Base-by-base conservation (phyloP, 106 monocot species). In the Hemerocallis citrina region DNA sequence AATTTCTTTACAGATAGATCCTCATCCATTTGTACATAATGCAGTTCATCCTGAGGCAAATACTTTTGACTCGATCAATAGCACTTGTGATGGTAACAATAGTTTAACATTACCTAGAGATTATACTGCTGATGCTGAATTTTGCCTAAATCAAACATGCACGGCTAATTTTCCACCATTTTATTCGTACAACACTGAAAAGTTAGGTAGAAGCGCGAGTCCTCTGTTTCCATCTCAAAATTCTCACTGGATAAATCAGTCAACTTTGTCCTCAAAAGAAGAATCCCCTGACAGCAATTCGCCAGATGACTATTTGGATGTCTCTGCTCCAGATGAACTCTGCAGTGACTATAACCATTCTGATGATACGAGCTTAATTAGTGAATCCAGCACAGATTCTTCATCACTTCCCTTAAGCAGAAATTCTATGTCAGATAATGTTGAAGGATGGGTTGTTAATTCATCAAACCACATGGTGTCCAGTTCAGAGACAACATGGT, bases 311-410 rank as follows among this genome's bases (percentile, higher is more conserved):
- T 50, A 61, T 43, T 6, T 42, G 24, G 65, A 71, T 66, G 42
- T 42, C 62, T 60, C 60, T 31, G 40, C 48, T 4, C 34, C 46
- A 60, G 56, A 57, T 12, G 33, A 22, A n/a, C n/a, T n/a, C n/a
- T n/a, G n/a, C n/a, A n/a, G n/a, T n/a, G 14, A 72, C 8, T 32
- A 29, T 28, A 68, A 46, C 27, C 20, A 52, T 29, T 36, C 25
- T 64, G 61, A 64, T 40, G 67, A 59, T 52, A 31, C 39, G 17
- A 66, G 19, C 57, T 29, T 63, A 29, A 68, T 34, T 27, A 67
- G 61, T 57, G 75, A 74, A 43, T 79, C 79, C 29, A 79, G 72
- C 38, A 76, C 72, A 40, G 82, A 88, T 66, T 83, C 82, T 66
- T 79, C 75, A 27, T 70, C 79, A 15, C 30, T 74, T 30, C 61